These are phyloP conservation scores for Lodderomyces oxycetoniae DNA, from an alignment of 1,139 yeast genomes.

Conservation along the genomic window DNA sequence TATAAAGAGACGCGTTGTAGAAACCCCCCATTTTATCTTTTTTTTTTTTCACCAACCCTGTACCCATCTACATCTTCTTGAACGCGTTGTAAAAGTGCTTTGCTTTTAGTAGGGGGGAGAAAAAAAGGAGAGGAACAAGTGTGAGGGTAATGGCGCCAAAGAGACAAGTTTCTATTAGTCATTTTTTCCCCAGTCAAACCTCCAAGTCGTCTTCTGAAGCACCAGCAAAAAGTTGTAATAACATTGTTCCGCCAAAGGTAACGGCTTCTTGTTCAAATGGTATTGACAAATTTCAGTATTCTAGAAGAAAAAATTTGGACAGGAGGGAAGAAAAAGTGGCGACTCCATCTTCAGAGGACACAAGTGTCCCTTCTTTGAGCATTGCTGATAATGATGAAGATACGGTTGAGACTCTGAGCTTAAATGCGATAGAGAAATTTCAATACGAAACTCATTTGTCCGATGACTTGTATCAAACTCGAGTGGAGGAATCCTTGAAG, in stretches of 20 bases:
- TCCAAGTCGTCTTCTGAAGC: background rate
- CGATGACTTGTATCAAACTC: too few species aligned
- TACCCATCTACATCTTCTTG: too few species aligned
- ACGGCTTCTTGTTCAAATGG: constrained; percentile 1
- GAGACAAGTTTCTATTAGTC: constrained; percentile 28
- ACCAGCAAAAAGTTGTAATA: too few species aligned
- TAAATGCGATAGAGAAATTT: constrained; percentile 2
- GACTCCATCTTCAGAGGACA: constrained; percentile 1
- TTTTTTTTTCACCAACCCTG: too few species aligned
- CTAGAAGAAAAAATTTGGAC: background rate
- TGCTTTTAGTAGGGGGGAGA: too few species aligned
- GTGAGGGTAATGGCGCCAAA: constrained; percentile 11
- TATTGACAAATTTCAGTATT: constrained; percentile 3
- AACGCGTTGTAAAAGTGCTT: too few species aligned
- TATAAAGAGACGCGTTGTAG: too few species aligned
- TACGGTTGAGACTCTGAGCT: background rate
- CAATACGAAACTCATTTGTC: constrained; percentile 1
- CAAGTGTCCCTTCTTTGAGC: too few species aligned
- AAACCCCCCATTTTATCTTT: too few species aligned
- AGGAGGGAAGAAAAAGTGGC: background rate
- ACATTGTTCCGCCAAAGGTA: background rate
- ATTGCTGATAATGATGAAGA: background rate
- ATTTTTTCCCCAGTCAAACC: constrained; percentile 17
- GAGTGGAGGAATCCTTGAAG: background rate
- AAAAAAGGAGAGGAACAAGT: background rate